A percentile compares a stretch with the other conserved stretches of the same genome.
Evolutionary conservation across 345 rosid genomes (phyloP).

Genomic region (Eutrema japonicum): DNA sequence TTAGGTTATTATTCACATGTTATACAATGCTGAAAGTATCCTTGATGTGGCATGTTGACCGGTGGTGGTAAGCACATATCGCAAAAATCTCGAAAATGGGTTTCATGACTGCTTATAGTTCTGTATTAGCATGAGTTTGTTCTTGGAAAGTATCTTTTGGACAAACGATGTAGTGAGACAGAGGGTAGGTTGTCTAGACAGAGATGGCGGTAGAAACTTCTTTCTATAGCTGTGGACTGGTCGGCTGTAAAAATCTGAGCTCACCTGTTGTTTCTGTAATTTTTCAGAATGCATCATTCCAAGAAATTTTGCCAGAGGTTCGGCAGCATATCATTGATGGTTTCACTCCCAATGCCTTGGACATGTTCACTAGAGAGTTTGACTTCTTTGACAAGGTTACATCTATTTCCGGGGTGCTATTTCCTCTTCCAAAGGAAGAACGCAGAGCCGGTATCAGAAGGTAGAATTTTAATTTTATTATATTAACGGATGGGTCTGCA

Average conservation of each 20-base stretch:
- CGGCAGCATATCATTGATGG: conserved; percentile 87
- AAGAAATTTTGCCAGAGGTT: conserved; percentile 74
- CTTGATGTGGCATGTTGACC: not conserved
- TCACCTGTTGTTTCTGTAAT: conserved; percentile 25
- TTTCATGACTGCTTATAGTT: conserved; percentile 25
- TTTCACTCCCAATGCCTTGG: conserved; percentile 76
- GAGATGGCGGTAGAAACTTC: conserved; percentile 22
- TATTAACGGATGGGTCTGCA: conserved; percentile 4
- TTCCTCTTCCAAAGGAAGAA: conserved; percentile 88
- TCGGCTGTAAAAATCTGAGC: conserved; percentile 14
- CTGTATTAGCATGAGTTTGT: conserved; percentile 20
- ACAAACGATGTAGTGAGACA: conserved; percentile 17
- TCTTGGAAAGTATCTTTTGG: conserved; percentile 20
- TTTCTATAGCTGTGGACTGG: not conserved
- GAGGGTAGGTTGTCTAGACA: conserved; percentile 17
- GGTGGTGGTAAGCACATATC: not conserved
- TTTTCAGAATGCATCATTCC: conserved; percentile 81
- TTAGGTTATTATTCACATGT: conserved; percentile 24
- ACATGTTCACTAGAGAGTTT: conserved; percentile 83
- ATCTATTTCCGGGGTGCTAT: conserved; percentile 82
- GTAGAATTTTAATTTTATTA: conserved; percentile 47
- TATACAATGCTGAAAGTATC: conserved; percentile 13
- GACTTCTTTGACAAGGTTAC: conserved; percentile 96
- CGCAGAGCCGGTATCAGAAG: conserved; percentile 94
- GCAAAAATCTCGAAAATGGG: conserved; percentile 18